Evolutionary conservation across 2,329 filamentous ascomycete species (phyloP).

Genomic region (Leptodontidium sp.): DNA sequence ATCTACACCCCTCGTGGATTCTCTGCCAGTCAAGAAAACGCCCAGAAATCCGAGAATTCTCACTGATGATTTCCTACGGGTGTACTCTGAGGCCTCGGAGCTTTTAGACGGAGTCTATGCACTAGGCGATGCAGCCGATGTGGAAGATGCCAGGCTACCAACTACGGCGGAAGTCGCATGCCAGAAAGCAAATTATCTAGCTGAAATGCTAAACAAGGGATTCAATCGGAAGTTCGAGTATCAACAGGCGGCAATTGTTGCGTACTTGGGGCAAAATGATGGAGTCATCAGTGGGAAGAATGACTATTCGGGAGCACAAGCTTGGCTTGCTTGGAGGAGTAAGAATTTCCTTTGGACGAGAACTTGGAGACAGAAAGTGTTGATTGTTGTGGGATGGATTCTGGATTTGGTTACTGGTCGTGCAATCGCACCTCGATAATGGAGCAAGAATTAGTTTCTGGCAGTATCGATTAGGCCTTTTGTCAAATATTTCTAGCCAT

Average conservation of each 20-base stretch:
- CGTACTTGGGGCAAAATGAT: slow-evolving; percentile 35
- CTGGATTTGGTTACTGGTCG: slow-evolving; percentile 34
- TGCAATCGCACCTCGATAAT: slow-evolving; percentile 31
- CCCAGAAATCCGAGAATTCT: slow-evolving; percentile 31
- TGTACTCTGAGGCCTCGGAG: slow-evolving; percentile 28
- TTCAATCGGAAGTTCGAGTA: slow-evolving; percentile 29
- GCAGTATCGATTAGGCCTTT: not conserved
- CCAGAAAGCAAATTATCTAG: slow-evolving; percentile 35
- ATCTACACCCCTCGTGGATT: slow-evolving; percentile 37
- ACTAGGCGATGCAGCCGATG: slow-evolving; percentile 45
- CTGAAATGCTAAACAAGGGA: slow-evolving; percentile 20
- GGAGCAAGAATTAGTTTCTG: not conserved
- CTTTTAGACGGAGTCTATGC: slow-evolving; percentile 44
- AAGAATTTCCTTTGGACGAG: slow-evolving; percentile 37
- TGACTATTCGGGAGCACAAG: slow-evolving; percentile 33
- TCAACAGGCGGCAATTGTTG: slow-evolving; percentile 31
- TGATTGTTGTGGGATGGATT: slow-evolving; percentile 35
- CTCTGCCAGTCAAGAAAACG: slow-evolving; percentile 40
- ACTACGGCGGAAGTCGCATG: slow-evolving; percentile 36
- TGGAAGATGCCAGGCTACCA: slow-evolving; percentile 31
- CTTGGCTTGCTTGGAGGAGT: slow-evolving; percentile 38
- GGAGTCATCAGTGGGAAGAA: slow-evolving; percentile 35
- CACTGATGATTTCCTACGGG: slow-evolving; percentile 33
- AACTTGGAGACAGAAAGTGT: slow-evolving; percentile 34
- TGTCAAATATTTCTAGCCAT: too few relatives aligned